phyloP scores from a whole-genome alignment of 176 grass and related monocot species.

The Puya raimondii region DNA sequence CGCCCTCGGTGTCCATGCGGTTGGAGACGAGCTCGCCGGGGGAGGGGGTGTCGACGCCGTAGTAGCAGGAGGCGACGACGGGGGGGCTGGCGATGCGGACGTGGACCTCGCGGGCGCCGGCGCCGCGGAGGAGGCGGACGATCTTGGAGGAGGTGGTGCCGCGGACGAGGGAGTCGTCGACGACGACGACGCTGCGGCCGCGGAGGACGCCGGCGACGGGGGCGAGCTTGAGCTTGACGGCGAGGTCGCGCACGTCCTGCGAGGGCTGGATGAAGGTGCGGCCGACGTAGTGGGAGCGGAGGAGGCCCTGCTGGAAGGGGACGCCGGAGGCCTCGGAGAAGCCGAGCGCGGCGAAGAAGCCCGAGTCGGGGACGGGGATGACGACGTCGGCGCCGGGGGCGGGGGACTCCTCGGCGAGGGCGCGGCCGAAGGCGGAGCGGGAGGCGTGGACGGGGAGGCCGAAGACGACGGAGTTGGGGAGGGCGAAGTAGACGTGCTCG shows the following conservation, averaged over 20 bases:
- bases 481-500: slow-evolving; percentile 89
- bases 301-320: slow-evolving; percentile 86
- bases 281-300: slow-evolving; percentile 84
- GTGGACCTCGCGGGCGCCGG: slow-evolving; percentile 91
- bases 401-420: slow-evolving; percentile 81
- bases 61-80: slow-evolving; percentile 72
- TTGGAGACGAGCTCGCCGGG: slow-evolving; percentile 80
- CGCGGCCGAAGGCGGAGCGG: slow-evolving; percentile 59
- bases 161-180: slow-evolving; percentile 88
- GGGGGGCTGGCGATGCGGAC: slow-evolving; percentile 88
- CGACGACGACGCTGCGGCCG: slow-evolving; percentile 83
- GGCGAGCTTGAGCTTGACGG: slow-evolving; percentile 84
- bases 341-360: slow-evolving; percentile 82
- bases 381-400: slow-evolving; percentile 68
- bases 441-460: slow-evolving; percentile 61
- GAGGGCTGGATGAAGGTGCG: slow-evolving; percentile 91
- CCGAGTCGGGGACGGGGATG: slow-evolving; percentile 89
- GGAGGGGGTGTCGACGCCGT: slow-evolving; percentile 84
- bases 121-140: slow-evolving; percentile 57
- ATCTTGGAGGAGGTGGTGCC: slow-evolving; percentile 98
- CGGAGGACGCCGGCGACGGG: slow-evolving; percentile 59
- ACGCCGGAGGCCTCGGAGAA: slow-evolving; percentile 55
- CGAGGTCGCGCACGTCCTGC: slow-evolving; percentile 73
- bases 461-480: slow-evolving; percentile 78
- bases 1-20: slow-evolving; percentile 48